These are phyloP conservation scores for Cladophialophora carrionii DNA, from an alignment of 2,329 filamentous ascomycete species.

Conservation along the genomic window DNA sequence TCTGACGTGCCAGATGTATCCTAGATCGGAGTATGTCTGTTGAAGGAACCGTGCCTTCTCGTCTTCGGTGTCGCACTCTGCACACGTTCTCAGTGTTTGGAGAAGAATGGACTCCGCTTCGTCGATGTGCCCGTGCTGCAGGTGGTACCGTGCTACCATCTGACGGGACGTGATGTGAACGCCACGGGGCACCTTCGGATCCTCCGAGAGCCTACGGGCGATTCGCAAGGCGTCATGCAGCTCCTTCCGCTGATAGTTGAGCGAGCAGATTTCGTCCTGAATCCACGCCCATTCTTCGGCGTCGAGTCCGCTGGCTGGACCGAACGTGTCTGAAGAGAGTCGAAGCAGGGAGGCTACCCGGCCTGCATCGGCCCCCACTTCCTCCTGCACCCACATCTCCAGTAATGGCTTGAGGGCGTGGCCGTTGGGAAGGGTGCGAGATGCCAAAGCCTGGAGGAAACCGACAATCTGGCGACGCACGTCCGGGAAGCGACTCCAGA, in stretches of 20 bases:
- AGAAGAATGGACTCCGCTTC: conserved; percentile 15
- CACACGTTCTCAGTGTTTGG: conserved; percentile 3
- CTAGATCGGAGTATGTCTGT: conserved; percentile 20
- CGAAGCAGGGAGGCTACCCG: conserved; percentile 16
- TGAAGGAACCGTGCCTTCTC: conserved; percentile 10
- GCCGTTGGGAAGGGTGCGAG: conserved; percentile 11
- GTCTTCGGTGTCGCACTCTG: neutral
- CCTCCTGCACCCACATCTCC: conserved; percentile 12
- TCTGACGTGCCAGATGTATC: conserved; percentile 4
- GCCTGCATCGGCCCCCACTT: conserved; percentile 3
- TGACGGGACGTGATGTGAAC: conserved; percentile 18
- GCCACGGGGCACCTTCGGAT: conserved; percentile 9
- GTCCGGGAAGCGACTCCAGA: conserved; percentile 20
- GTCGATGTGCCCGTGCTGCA: conserved; percentile 15
- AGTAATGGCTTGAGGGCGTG: conserved; percentile 15
- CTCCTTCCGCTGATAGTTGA: conserved; percentile 15
- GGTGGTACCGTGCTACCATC: conserved; percentile 17
- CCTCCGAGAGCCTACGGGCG: conserved; percentile 2
- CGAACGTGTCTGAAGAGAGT: conserved; percentile 15
- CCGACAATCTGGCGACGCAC: conserved; percentile 16
- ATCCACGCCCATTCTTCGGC: conserved; percentile 20
- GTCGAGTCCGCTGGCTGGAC: conserved; percentile 14
- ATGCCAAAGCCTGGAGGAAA: conserved; percentile 17
- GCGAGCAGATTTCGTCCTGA: conserved; percentile 24
- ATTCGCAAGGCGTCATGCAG: conserved; percentile 19